phyloP scores from a whole-genome alignment of 2,329 filamentous ascomycete species.

The Botrytis cinerea region DNA sequence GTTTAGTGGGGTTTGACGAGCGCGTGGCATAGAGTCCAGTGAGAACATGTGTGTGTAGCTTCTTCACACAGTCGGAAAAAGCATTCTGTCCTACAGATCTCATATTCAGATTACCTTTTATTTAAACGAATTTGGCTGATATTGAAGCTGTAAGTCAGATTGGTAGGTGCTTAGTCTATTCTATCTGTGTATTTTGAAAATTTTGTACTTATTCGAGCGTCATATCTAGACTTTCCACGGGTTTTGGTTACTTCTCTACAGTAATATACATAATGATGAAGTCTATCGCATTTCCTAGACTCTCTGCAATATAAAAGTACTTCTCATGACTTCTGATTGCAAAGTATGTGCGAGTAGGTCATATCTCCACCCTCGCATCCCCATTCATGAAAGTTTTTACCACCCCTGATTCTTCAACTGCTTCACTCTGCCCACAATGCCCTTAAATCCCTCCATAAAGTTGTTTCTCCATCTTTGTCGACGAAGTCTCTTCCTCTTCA shows the following conservation, averaged over 20 bases:
- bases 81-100: not conserved
- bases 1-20: not conserved
- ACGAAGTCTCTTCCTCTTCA: conserved; percentile 75
- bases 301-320: not conserved
- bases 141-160: not conserved
- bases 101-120: not conserved
- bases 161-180: not conserved
- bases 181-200: not conserved
- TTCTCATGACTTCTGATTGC: not conserved
- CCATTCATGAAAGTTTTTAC: conserved; percentile 49
- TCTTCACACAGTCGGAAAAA: not conserved
- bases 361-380: conserved; percentile 22
- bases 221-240: not conserved
- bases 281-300: not conserved
- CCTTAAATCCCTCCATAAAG: conserved; percentile 70
- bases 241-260: conserved; percentile 12
- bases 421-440: conserved; percentile 63
- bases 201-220: not conserved
- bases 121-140: not conserved
- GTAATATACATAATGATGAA: conserved; percentile 16
- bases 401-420: conserved; percentile 77
- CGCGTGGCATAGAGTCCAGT: not conserved
- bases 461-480: conserved; percentile 68
- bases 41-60: not conserved
- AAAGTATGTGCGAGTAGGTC: conserved; percentile 21